phyloP scores from a whole-genome alignment of 2,329 filamentous ascomycete species.

The Cladosporium sp. region DNA sequence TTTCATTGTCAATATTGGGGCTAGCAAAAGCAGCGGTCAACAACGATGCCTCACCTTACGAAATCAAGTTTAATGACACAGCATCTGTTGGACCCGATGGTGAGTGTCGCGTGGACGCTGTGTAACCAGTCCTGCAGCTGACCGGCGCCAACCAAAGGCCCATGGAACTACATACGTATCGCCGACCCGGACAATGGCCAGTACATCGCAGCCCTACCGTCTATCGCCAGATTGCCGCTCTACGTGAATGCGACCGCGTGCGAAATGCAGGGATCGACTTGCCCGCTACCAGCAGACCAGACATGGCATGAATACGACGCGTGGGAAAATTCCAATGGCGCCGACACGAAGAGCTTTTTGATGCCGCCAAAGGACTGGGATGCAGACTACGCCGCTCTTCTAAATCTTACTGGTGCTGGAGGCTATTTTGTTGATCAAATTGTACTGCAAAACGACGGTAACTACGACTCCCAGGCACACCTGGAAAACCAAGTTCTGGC shows the following conservation, averaged over 20 bases:
- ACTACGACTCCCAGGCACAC: background rate
- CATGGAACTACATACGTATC: constrained; percentile 20
- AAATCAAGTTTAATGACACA: constrained; percentile 17
- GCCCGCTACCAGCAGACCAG: constrained; percentile 14
- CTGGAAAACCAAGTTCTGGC: constrained; percentile 13
- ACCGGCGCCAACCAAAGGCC: constrained; percentile 15
- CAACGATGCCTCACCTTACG: constrained; percentile 11
- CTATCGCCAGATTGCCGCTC: constrained; percentile 18
- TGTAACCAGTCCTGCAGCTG: background rate
- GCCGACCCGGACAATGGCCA: constrained; percentile 18
- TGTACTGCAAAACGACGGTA: constrained; percentile 3
- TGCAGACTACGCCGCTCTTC: constrained; percentile 13
- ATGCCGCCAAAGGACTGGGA: constrained; percentile 19
- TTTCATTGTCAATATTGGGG: background rate
- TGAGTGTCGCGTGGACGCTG: constrained; percentile 14
- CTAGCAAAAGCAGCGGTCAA: constrained; percentile 4
- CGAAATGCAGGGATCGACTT: constrained; percentile 17
- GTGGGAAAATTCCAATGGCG: background rate
- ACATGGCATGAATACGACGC: constrained; percentile 16
- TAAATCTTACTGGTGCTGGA: constrained; percentile 20
- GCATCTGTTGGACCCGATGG: constrained; percentile 21
- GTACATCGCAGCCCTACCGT: constrained; percentile 20
- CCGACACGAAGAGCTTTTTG: constrained; percentile 9
- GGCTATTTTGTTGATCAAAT: constrained; percentile 17
- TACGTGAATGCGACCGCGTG: constrained; percentile 21